Conservation (phyloP, 2,329 filamentous ascomycete genomes). For the Cadophora sp. region DNA sequence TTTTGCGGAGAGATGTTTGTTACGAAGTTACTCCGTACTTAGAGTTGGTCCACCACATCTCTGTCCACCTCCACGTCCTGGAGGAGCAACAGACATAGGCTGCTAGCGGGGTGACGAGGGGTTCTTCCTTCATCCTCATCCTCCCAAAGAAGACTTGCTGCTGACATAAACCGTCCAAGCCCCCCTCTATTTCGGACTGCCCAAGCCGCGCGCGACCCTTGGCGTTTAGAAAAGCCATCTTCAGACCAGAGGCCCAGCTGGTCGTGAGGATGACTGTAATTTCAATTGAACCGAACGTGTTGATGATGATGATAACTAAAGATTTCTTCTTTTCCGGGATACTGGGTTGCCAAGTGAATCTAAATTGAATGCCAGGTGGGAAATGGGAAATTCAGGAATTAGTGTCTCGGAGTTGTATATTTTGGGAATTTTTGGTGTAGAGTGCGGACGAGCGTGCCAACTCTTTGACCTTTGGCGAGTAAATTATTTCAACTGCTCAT, state of each 20-base stretch:
- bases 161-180: slow-evolving; percentile 13
- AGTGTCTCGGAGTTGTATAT: neutral
- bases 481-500: neutral
- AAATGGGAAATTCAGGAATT: neutral
- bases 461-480: neutral
- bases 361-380: neutral
- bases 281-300: neutral
- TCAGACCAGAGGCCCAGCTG: neutral
- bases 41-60: too few species aligned
- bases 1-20: slow-evolving; percentile 4
- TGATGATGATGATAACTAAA: neutral
- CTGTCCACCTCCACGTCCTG: too few species aligned
- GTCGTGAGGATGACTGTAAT: neutral
- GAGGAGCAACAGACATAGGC: too few species aligned
- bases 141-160: neutral
- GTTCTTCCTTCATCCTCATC: neutral
- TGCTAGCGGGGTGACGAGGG: neutral
- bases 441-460: neutral
- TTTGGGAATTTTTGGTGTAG: neutral
- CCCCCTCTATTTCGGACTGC: slow-evolving; percentile 9
- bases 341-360: too few species aligned
- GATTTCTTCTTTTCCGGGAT: neutral
- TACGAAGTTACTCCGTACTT: too few species aligned
- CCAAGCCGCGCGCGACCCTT: slow-evolving; percentile 17
- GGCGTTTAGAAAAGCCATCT: slow-evolving; percentile 21